Base-by-base conservation (phyloP, 106 monocot genomes). In the Iris macrosiphon region DNA sequence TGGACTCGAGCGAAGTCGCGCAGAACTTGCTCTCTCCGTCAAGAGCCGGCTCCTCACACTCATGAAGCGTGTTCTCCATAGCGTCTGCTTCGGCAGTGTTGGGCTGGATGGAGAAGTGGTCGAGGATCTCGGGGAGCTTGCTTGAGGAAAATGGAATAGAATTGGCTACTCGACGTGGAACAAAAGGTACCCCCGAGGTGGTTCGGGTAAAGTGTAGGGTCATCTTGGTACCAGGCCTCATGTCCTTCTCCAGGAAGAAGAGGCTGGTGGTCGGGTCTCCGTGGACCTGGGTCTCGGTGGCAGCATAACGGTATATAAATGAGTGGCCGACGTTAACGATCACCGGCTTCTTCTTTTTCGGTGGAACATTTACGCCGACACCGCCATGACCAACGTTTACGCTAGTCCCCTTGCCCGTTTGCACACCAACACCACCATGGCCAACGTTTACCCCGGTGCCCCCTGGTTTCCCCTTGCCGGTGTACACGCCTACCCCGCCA, bases 1-100 rank as follows among this genome's bases (percentile, higher is more conserved):
- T 83, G 54, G 79, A 83, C 49, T 89, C 88, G 53, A 89, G 56
- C 6, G 83, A 89, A 27, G 79, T 83, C 19, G 66, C 79, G 57
- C 88, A 89, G 40, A 2, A 24, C 56, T 70, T 75, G 20, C 10
- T 46, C 73, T 73, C 72, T 20, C 69, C 79, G 1, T 2, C 40
- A 0, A 46, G 32, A 0, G 72, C 18, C 3, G 59, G 54, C 20
- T 12, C 27, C n/a, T n/a, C n/a, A n/a, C n/a, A n/a, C n/a, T n/a
- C n/a, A n/a, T n/a, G n/a, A n/a, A n/a, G n/a, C n/a, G 80, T 84
- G 3, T 10, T 40, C 33, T 63, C 49, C 29, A 74, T 71, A 16
- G 19, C 24, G 17, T 40, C 22, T 9, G 76, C 70, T 18, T 46
- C 22, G 4, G 15, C 35, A 1, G 88, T 72, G 37, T 52, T 58